phyloP scores from a whole-genome alignment of 1,284 basidiomycete genomes.

The Lentinus polychrous region DNA sequence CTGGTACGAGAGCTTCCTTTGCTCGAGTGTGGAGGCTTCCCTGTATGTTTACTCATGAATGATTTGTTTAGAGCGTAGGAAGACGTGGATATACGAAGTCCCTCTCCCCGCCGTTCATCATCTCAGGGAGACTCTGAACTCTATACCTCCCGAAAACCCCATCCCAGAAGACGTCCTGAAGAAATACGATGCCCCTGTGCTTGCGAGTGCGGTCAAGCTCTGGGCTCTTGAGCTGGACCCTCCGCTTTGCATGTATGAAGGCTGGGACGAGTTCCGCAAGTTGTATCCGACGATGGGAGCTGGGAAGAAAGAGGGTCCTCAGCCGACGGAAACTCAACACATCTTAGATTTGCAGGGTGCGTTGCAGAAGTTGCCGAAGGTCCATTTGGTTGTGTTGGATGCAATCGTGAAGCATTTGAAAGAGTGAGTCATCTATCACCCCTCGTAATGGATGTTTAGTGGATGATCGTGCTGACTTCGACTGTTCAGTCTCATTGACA shows the following conservation, averaged over 20 bases:
- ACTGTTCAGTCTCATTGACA: conserved; percentile 53
- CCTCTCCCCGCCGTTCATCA: conserved; percentile 78
- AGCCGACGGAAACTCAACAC: conserved; percentile 47
- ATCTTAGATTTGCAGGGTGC: conserved; percentile 64
- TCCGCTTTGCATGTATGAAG: conserved; percentile 76
- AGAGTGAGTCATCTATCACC: conserved; percentile 39
- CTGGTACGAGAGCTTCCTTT: conserved; percentile 39
- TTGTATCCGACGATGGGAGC: conserved; percentile 75
- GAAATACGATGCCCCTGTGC: conserved; percentile 79
- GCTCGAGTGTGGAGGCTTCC: too few species aligned
- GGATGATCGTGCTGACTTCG: not conserved
- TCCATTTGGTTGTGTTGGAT: conserved; percentile 82
- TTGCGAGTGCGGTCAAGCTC: conserved; percentile 79
- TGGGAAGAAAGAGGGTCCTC: conserved; percentile 41
- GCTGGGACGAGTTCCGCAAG: conserved; percentile 84
- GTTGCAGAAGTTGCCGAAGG: conserved; percentile 68
- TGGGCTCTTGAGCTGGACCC: conserved; percentile 86
- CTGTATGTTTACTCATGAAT: conserved; percentile 1
- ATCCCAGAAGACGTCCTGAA: conserved; percentile 61
- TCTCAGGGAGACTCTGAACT: conserved; percentile 78
- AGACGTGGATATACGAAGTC: conserved; percentile 90
- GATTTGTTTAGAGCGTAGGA: conserved; percentile 65
- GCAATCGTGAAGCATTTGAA: conserved; percentile 74
- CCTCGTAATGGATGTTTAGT: not conserved
- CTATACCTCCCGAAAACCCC: conserved; percentile 55